These are phyloP conservation scores for Umbelopsis sp. DNA, from an alignment of 371 early-diverging fungal genomes.

Conservation along the genomic window DNA sequence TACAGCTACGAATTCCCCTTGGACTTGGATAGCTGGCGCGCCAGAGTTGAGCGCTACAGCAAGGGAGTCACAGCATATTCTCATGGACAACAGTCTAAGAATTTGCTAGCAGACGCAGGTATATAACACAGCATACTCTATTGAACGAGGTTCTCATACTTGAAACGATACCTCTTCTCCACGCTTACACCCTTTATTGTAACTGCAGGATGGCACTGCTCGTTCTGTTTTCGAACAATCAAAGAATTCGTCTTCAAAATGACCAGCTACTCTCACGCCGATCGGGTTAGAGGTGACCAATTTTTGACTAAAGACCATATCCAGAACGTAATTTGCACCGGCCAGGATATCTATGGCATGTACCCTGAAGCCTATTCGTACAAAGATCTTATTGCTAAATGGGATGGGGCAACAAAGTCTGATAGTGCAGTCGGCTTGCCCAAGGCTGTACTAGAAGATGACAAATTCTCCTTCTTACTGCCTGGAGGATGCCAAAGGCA, in stretches of 20 bases:
- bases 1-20: constrained; percentile 59
- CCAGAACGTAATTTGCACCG: constrained; percentile 32
- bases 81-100: constrained; percentile 39
- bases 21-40: constrained; percentile 52
- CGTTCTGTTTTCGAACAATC: constrained; percentile 46
- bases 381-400: constrained; percentile 44
- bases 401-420: constrained; percentile 7
- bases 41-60: constrained; percentile 40
- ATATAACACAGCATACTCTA: constrained; percentile 22
- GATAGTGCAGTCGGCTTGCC: constrained; percentile 1
- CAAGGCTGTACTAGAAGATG: neutral
- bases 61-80: constrained; percentile 33
- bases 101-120: constrained; percentile 58
- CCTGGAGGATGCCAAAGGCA: neutral
- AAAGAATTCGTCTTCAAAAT: constrained; percentile 51
- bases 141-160: no score
- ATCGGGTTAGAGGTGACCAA: constrained; percentile 25
- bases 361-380: constrained; percentile 56
- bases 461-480: neutral
- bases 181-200: neutral
- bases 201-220: constrained; percentile 33
- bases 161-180: no score
- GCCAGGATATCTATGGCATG: constrained; percentile 51
- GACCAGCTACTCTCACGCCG: constrained; percentile 47
- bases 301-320: constrained; percentile 24